Percentiles rank a stretch among this genome's conserved stretches.
Evolutionary conservation across 495 filamentous ascomycete genomes (phyloP).

Genomic region (Aspergillus steynii): DNA sequence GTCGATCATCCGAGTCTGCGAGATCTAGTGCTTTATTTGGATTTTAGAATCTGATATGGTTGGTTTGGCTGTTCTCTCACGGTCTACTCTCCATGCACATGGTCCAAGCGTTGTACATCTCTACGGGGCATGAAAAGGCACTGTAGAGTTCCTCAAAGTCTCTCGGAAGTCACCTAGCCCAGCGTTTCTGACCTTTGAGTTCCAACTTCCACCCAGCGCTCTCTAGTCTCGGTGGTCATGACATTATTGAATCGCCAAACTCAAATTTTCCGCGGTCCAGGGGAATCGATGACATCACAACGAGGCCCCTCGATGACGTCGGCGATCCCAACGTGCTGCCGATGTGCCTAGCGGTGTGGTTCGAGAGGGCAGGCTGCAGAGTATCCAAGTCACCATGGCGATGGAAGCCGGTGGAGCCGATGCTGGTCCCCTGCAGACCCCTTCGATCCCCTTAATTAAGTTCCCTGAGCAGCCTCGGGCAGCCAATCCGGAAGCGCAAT

Average conservation of each 20-base stretch:
- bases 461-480: no score
- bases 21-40: neutral
- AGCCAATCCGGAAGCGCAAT: neutral
- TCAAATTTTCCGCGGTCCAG: conserved; percentile 2
- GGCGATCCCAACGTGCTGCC: conserved; percentile 4
- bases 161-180: no score
- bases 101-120: neutral
- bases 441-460: neutral
- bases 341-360: neutral
- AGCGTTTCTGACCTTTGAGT: neutral
- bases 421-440: conserved; percentile 4
- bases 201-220: neutral
- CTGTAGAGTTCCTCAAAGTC: neutral
- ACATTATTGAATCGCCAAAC: conserved; percentile 6
- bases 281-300: conserved; percentile 26
- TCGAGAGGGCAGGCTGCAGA: neutral
- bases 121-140: neutral
- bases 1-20: neutral
- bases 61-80: no score
- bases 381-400: neutral
- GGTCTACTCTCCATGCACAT: neutral
- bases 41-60: neutral
- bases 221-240: neutral
- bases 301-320: conserved; percentile 21
- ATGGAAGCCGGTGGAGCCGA: neutral